phyloP scores from a whole-genome alignment of 2,329 filamentous ascomycete species.

The Cladosporium sp. region DNA sequence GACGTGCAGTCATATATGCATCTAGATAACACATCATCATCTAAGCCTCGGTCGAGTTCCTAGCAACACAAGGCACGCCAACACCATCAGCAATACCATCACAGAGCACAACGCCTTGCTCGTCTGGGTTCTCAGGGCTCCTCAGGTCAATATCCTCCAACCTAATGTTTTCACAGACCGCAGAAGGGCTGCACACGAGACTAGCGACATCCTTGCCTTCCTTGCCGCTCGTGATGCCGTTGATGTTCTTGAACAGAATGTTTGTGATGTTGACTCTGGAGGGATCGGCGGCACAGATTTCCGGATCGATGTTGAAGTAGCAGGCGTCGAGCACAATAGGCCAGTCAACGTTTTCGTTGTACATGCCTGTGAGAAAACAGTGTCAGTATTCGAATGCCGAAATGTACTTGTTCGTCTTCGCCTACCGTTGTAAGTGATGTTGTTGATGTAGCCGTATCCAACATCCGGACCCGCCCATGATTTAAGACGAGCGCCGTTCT shows the following conservation, averaged over 20 bases:
- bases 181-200: slow-evolving; percentile 53
- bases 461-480: slow-evolving; percentile 55
- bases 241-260: slow-evolving; percentile 55
- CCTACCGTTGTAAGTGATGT: slow-evolving; percentile 59
- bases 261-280: slow-evolving; percentile 56
- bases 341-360: slow-evolving; percentile 54
- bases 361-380: slow-evolving; percentile 21
- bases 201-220: slow-evolving; percentile 52
- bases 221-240: slow-evolving; percentile 53
- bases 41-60: slow-evolving; percentile 2
- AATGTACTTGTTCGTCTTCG: no score
- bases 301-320: slow-evolving; percentile 55
- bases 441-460: slow-evolving; percentile 58
- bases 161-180: slow-evolving; percentile 53
- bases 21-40: background rate
- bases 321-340: slow-evolving; percentile 57
- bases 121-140: slow-evolving; percentile 40
- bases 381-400: background rate
- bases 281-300: slow-evolving; percentile 50
- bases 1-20: no score
- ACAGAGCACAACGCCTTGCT: slow-evolving; percentile 42
- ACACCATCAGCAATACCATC: slow-evolving; percentile 43
- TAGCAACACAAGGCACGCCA: slow-evolving; percentile 18
- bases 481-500: slow-evolving; percentile 45
- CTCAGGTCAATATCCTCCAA: slow-evolving; percentile 53